These are phyloP conservation scores for Mycosarcoma mackinlayi DNA, from an alignment of 1,284 basidiomycete genomes.

Conservation along the genomic window DNA sequence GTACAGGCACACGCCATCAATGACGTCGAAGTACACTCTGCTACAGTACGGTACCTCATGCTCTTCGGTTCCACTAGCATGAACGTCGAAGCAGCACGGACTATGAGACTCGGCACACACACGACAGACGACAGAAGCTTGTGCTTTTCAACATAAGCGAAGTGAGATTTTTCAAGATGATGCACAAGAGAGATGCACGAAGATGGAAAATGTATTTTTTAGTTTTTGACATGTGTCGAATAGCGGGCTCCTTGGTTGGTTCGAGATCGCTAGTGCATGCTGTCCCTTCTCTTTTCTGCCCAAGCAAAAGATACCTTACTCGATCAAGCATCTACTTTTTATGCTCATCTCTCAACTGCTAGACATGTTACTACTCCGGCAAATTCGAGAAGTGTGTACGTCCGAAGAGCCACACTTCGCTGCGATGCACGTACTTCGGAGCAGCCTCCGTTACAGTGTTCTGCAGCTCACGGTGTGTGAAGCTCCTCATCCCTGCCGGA, in stretches of 20 bases:
- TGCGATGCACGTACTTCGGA: slow-evolving; percentile 39
- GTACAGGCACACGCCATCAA: too few relatives aligned
- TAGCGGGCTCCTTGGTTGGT: slow-evolving; percentile 24
- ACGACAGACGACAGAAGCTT: not conserved
- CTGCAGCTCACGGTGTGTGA: slow-evolving; percentile 6
- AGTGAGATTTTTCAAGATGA: not conserved
- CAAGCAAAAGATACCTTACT: slow-evolving; percentile 6
- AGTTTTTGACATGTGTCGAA: slow-evolving; percentile 47
- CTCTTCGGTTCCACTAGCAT: too few relatives aligned
- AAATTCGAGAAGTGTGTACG: too few relatives aligned
- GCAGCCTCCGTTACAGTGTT: not conserved
- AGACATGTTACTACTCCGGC: too few relatives aligned
- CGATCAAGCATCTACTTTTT: slow-evolving; percentile 32
- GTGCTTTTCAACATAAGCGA: slow-evolving; percentile 6
- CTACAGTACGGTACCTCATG: too few relatives aligned
- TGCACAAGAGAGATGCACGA: too few relatives aligned
- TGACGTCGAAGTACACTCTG: too few relatives aligned
- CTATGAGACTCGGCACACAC: too few relatives aligned
- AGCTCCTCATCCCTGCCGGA: slow-evolving; percentile 1
- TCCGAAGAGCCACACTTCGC: too few relatives aligned
- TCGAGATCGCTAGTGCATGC: not conserved
- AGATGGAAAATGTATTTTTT: too few relatives aligned
- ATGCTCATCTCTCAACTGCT: not conserved
- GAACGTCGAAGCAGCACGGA: too few relatives aligned
- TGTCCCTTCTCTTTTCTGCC: not conserved